Percentiles rank a stretch among this genome's conserved stretches.
Conservation (phyloP, 805 yeast species). For the Candida corydali region DNA sequence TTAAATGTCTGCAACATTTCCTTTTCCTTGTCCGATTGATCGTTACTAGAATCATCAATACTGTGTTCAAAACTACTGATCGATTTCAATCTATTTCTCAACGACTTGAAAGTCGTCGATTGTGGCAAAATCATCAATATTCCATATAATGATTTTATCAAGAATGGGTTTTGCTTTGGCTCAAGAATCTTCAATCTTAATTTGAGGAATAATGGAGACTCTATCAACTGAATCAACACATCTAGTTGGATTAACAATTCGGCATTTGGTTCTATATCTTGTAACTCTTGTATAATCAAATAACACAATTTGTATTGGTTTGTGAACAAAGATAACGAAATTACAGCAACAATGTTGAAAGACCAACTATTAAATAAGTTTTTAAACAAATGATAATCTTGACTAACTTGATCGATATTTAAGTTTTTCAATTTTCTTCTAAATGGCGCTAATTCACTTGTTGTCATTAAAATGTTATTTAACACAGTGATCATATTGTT, state of each 20-base stretch:
- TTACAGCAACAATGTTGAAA: slow-evolving; percentile 81
- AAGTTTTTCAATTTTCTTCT: slow-evolving; percentile 59
- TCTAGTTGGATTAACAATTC: slow-evolving; percentile 83
- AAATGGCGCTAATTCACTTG: slow-evolving; percentile 71
- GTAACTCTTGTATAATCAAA: slow-evolving; percentile 73
- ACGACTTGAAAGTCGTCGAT: slow-evolving; percentile 79
- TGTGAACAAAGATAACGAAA: slow-evolving; percentile 79
- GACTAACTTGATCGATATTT: slow-evolving; percentile 46
- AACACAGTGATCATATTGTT: slow-evolving; percentile 81
- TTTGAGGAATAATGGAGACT: slow-evolving; percentile 87
- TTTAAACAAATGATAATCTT: slow-evolving; percentile 66
- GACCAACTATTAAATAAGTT: slow-evolving; percentile 87
- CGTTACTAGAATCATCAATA: not conserved
- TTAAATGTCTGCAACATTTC: not conserved
- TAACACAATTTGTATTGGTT: slow-evolving; percentile 87
- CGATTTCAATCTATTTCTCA: slow-evolving; percentile 62
- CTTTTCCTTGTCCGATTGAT: not conserved
- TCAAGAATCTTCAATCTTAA: slow-evolving; percentile 84
- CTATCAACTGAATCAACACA: slow-evolving; percentile 81
- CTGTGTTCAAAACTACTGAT: slow-evolving; percentile 8
- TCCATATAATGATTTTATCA: slow-evolving; percentile 87
- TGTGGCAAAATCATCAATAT: slow-evolving; percentile 92
- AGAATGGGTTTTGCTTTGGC: slow-evolving; percentile 74
- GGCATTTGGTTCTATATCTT: slow-evolving; percentile 76
- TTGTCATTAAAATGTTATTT: slow-evolving; percentile 79